Percentiles rank a stretch among this genome's conserved stretches.
Conservation (phyloP, 257 asterid species). For the Marsdenia floribunda region DNA sequence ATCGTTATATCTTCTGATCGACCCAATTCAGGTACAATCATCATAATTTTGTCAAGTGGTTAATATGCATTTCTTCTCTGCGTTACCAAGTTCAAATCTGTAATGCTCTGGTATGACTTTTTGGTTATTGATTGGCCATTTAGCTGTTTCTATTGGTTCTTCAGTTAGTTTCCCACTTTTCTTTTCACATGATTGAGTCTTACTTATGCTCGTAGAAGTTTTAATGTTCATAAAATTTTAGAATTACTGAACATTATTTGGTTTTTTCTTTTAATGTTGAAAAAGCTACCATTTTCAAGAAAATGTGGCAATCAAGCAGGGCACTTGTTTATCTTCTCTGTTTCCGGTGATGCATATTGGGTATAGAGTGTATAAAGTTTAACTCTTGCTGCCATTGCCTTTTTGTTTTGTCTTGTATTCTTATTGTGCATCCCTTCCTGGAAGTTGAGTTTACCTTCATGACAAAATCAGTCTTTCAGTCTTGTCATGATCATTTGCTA, state of each 20-base stretch:
- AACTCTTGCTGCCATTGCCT: neutral
- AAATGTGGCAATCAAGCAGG: neutral
- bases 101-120: neutral
- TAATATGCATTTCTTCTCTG: neutral
- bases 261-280: neutral
- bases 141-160: constrained; percentile 1
- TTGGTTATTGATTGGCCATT: neutral
- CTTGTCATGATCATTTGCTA: neutral
- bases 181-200: neutral
- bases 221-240: neutral
- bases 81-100: neutral
- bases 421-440: neutral
- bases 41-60: neutral
- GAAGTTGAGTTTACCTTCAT: neutral
- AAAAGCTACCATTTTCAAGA: neutral
- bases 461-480: neutral
- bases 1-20: constrained; percentile 70
- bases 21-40: constrained; percentile 75
- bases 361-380: neutral
- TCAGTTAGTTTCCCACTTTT: neutral
- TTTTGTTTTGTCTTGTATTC: neutral
- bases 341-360: neutral
- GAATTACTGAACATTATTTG: neutral
- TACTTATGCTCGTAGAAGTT: neutral
- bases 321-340: neutral